Conservation (phyloP, 768 basidiomycete species). For the Saitozyma podzolica region DNA sequence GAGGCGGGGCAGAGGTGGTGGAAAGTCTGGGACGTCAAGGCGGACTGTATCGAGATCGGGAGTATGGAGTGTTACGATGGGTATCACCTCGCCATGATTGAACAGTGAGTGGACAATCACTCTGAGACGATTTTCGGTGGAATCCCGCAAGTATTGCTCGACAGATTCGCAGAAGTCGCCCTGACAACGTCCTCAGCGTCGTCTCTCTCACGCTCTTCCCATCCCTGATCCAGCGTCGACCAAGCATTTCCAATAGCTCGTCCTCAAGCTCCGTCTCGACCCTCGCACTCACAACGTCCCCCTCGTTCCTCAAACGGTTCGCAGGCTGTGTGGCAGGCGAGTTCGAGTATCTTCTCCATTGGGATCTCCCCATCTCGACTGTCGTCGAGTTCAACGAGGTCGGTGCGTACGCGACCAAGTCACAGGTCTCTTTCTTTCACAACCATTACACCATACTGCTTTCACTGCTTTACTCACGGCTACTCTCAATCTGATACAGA, state of each 20-base stretch:
- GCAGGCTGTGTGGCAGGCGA: conserved; percentile 15
- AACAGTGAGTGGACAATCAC: conserved; percentile 30
- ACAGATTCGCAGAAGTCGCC: neutral
- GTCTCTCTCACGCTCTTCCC: conserved; percentile 27
- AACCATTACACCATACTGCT: neutral
- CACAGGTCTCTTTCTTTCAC: neutral
- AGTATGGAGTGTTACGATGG: conserved; percentile 48
- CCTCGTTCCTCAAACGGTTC: conserved; percentile 18
- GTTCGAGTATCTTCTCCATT: conserved; percentile 25
- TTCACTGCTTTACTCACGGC: neutral
- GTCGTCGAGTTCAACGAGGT: conserved; percentile 45
- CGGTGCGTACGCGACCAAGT: conserved; percentile 21
- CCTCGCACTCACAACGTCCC: conserved; percentile 3
- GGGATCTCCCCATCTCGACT: conserved; percentile 35
- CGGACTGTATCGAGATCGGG: conserved; percentile 40
- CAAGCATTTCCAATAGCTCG: conserved; percentile 1
- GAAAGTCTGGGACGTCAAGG: conserved; percentile 38
- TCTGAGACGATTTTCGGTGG: no score
- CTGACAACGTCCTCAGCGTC: conserved; percentile 13
- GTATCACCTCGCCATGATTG: conserved; percentile 35
- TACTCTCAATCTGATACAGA: neutral
- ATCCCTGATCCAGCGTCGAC: conserved; percentile 8
- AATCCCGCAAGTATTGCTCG: no score
- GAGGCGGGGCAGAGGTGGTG: conserved; percentile 23
- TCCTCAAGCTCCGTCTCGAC: neutral